Evolutionary conservation across 495 filamentous ascomycete genomes (phyloP), one percentile per base, ranked within the genome.

Genomic region (Terfezia boudieri): DNA sequence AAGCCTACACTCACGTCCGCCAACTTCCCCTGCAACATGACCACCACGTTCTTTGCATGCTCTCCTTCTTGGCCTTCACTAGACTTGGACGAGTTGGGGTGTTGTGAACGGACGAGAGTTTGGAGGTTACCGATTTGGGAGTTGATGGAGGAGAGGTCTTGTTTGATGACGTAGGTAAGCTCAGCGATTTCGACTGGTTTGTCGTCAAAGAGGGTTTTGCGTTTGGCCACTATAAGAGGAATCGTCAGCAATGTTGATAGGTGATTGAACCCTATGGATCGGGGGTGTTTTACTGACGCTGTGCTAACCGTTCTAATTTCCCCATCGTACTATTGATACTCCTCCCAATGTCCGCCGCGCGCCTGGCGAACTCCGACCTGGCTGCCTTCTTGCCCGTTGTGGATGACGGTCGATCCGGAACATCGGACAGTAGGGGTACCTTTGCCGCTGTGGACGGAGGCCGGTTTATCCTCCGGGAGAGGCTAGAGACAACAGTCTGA

Each of bases 201-300:
- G 70, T 98, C 90, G 67, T 98, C 90, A 64, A 98, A 96, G 20
- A 98, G 77, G 1, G 92, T 92, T 71, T 95, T 93, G 59, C 93
- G 81, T 66, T 89, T 90, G 53, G 90, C 90, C 67, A 98, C 82
- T 86, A 61, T 53, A 46, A 2, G 41, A 14, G 41, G 12, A 7
- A 32, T 7, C 26, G 26, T 32, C 26, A 55, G 53, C 7, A 43
- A 9, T 22, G 26, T 41, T 63, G 22, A 32, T 32, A 8, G 49
- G 26, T 16, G 16, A 51, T 50, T 37, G 2, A 37, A 56, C 37
- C 26, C 53, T 38, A 16, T 52, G 16, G 38, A 49, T 43, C 8
- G 43, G 26, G 22, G 10, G 26, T 59, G 32, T 9, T 14, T 20
- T 43, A 69, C 79, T 66, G 71, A 85, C 82, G 70, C 67, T 94